These are phyloP conservation scores for Teratosphaeria viscida DNA, from an alignment of 2,329 filamentous ascomycete genomes.

Conservation along the genomic window DNA sequence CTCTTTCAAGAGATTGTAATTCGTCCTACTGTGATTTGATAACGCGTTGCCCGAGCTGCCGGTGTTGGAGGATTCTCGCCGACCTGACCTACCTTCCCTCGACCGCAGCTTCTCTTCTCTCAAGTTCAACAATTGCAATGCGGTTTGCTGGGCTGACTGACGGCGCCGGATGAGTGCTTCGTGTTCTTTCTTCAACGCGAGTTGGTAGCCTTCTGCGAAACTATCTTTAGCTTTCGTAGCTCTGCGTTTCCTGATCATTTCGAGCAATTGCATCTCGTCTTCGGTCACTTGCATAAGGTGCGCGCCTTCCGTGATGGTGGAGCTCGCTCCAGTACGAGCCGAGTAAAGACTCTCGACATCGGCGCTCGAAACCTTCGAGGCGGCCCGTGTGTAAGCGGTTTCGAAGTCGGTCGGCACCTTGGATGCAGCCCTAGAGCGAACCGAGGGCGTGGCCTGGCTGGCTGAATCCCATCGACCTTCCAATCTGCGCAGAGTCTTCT, in stretches of 20 bases:
- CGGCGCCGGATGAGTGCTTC: slow-evolving; percentile 14
- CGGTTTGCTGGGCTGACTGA: slow-evolving; percentile 13
- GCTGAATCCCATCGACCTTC: slow-evolving; percentile 1
- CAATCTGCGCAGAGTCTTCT: slow-evolving; percentile 7
- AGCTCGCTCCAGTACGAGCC: slow-evolving; percentile 5
- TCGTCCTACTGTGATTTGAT: slow-evolving; percentile 10
- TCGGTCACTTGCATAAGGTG: slow-evolving; percentile 37
- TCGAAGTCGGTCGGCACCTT: background rate
- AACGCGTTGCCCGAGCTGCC: background rate
- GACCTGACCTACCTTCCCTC: background rate
- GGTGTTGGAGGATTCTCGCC: background rate
- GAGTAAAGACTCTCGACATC: slow-evolving; percentile 1
- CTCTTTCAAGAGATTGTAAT: slow-evolving; percentile 16
- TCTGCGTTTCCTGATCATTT: slow-evolving; percentile 40
- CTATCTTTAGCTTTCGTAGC: slow-evolving; percentile 35
- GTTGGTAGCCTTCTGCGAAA: slow-evolving; percentile 28
- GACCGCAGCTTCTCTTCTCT: slow-evolving; percentile 11
- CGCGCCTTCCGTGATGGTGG: slow-evolving; percentile 10
- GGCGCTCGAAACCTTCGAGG: background rate
- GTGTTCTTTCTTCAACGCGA: slow-evolving; percentile 26
- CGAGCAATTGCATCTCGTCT: slow-evolving; percentile 40
- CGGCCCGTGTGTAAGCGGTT: background rate
- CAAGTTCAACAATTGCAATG: slow-evolving; percentile 12
- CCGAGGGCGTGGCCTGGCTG: background rate
- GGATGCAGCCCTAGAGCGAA: background rate